phyloP scores from a whole-genome alignment of 2,329 filamentous ascomycete species.

The Trichoderma polysporum region DNA sequence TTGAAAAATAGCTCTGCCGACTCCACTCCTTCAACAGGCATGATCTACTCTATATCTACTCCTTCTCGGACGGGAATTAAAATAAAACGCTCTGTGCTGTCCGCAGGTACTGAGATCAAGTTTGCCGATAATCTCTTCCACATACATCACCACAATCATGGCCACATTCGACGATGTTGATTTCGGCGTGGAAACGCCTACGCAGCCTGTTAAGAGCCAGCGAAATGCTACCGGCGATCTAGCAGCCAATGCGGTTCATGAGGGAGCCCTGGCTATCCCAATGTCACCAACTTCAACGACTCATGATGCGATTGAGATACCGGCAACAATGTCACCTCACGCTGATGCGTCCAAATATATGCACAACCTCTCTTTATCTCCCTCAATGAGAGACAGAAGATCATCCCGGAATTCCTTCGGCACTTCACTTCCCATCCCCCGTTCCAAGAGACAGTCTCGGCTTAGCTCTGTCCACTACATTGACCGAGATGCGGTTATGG shows the following conservation, averaged over 20 bases:
- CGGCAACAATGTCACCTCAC: slow-evolving; percentile 7
- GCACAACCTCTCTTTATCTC: slow-evolving; percentile 9
- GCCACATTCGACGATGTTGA: slow-evolving; percentile 15
- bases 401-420: slow-evolving; percentile 5
- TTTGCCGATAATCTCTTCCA: background rate
- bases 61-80: background rate
- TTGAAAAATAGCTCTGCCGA: background rate
- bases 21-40: background rate
- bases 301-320: slow-evolving; percentile 10
- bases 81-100: background rate
- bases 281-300: slow-evolving; percentile 1
- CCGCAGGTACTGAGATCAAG: background rate
- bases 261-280: slow-evolving; percentile 4
- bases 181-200: slow-evolving; percentile 15
- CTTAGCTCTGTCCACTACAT: slow-evolving; percentile 11
- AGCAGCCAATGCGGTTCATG: background rate
- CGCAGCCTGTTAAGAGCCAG: background rate
- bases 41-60: background rate
- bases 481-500: background rate
- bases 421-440: slow-evolving; percentile 6
- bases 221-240: background rate
- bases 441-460: slow-evolving; percentile 13
- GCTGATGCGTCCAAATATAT: slow-evolving; percentile 16
- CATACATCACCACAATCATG: background rate
- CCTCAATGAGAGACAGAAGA: slow-evolving; percentile 4